Evolutionary conservation across 306 rosid genomes (phyloP).

Genomic region (Vigna hirtella): DNA sequence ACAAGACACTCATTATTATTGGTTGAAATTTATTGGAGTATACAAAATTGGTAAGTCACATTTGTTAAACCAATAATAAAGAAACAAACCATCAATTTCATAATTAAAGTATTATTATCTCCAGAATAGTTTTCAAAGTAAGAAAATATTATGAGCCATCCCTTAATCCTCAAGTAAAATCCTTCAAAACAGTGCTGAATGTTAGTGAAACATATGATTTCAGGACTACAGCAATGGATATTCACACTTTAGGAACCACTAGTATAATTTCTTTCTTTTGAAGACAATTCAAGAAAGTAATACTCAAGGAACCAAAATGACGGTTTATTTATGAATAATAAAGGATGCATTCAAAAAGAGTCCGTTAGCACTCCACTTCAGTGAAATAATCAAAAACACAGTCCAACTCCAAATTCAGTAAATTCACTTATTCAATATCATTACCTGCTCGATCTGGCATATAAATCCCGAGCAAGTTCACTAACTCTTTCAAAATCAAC

Average conservation of each 20-base stretch:
- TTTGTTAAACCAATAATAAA: no score
- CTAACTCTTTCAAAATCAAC: not conserved
- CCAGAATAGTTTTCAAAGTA: no score
- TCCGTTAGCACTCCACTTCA: not conserved
- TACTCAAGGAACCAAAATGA: not conserved
- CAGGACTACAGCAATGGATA: not conserved
- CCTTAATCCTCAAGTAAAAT: no score
- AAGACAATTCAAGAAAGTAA: not conserved
- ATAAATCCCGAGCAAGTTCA: not conserved
- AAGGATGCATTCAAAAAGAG: not conserved
- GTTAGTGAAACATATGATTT: no score
- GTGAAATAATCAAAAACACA: not conserved
- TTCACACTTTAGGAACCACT: not conserved
- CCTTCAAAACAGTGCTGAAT: no score
- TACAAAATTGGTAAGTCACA: no score
- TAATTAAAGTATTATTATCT: no score
- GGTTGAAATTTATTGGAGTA: no score
- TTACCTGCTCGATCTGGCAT: not conserved
- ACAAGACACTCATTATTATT: no score
- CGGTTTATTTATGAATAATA: no score
- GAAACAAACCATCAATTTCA: no score
- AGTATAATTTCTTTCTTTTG: not conserved
- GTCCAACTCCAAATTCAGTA: not conserved
- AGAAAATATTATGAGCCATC: no score
- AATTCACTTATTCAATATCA: not conserved